Evolutionary conservation across 805 yeast species (phyloP), one percentile per base, ranked within the genome.

Genomic region (Schwanniomyces vanrijiae): DNA sequence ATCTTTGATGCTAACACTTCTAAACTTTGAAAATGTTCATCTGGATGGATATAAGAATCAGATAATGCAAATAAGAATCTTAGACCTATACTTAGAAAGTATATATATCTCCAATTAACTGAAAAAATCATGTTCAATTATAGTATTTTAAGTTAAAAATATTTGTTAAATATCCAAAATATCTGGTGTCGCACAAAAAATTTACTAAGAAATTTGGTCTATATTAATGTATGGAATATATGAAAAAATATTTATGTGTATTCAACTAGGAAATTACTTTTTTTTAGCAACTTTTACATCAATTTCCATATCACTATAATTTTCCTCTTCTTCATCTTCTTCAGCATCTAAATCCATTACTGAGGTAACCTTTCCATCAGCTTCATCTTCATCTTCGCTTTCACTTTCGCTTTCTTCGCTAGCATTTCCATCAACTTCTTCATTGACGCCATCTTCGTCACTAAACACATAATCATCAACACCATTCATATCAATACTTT

Each of bases 21-120:
- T 41, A 95, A 78, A n/a, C 84, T 80, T 63, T 95, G 99, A 62
- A 89, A 88, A 63, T 91, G 97, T 68, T 94, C 99, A 72, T 94
- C 99, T 0, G 99, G 99, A 55, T 95, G 99, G 41, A 94, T 83
- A 61, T 95, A 94, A 0, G 97, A 88, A 25, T 86, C 77, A 46
- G 86, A 81, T 1, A 87, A 61, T 0, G 87, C 83, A 39, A 89
- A 69, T 21, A 78, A 68, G 19, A 86, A 66, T 43, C 89, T 61
- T 22, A 80, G 55, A 0, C 73, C 73, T 2, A 83, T 64, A 8
- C 80, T 62, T 10, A 70, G 18, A 8, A 79, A 47, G 54, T 81
- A 76, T 4, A 76, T 58, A 18, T 58, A 59, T 50, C 88, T 66
- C 85, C 87, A 80, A 47, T 65, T 62, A 22, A 62, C 25, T 4